A percentile compares a stretch with the other conserved stretches of the same genome.
Conservation (phyloP, 2,329 filamentous ascomycete genomes). For the Didymellaceae sp. region DNA sequence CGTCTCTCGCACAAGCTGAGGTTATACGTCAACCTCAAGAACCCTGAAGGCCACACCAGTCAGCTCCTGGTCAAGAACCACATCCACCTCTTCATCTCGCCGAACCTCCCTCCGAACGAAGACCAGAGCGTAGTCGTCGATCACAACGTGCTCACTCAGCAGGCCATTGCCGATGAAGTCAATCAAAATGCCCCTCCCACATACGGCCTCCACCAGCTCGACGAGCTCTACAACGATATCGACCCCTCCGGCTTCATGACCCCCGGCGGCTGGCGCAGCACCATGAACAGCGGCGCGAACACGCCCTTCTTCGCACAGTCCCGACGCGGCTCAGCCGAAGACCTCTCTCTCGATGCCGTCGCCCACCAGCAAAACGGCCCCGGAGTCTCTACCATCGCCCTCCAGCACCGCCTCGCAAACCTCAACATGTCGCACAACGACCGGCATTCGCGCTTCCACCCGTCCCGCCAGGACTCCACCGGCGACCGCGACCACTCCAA, state of each 20-base stretch:
- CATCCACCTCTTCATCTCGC: slow-evolving; percentile 93
- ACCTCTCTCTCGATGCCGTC: slow-evolving; percentile 65
- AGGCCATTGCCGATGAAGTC: slow-evolving; percentile 61
- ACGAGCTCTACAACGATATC: slow-evolving; percentile 88
- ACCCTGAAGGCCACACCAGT: slow-evolving; percentile 92
- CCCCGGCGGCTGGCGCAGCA: slow-evolving; percentile 67
- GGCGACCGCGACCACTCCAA: slow-evolving; percentile 11
- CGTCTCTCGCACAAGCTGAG: slow-evolving; percentile 93
- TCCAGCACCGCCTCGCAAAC: slow-evolving; percentile 72
- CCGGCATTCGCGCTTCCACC: slow-evolving; percentile 35
- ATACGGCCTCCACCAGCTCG: slow-evolving; percentile 88
- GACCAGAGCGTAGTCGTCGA: slow-evolving; percentile 72
- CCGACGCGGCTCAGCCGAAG: slow-evolving; percentile 80
- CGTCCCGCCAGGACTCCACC: slow-evolving; percentile 18
- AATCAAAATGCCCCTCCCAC: slow-evolving; percentile 81
- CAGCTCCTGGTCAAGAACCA: slow-evolving; percentile 92
- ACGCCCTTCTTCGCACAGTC: slow-evolving; percentile 78
- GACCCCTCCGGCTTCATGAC: slow-evolving; percentile 83
- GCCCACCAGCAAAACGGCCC: slow-evolving; percentile 39
- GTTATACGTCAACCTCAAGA: slow-evolving; percentile 87
- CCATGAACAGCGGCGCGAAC: slow-evolving; percentile 62
- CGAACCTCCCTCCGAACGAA: slow-evolving; percentile 87
- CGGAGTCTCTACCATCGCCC: slow-evolving; percentile 62
- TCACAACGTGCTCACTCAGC: slow-evolving; percentile 45
- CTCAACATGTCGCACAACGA: slow-evolving; percentile 52